phyloP scores from a whole-genome alignment of 768 basidiomycete species.

The Pilatotrama ljubarskyi region DNA sequence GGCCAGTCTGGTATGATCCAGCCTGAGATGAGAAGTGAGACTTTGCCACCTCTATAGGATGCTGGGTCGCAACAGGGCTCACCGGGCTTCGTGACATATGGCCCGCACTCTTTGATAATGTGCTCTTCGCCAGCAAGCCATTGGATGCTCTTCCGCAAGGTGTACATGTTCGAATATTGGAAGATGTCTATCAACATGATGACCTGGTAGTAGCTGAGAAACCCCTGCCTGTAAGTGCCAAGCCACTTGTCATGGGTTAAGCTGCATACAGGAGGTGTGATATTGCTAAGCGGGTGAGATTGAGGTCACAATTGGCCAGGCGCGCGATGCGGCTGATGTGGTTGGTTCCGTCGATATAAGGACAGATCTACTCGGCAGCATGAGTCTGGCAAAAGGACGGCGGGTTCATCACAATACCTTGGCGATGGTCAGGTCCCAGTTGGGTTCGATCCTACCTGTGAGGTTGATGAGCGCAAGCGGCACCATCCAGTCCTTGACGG shows the following conservation, averaged over 20 bases:
- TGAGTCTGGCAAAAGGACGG: not conserved
- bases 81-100: constrained; percentile 85
- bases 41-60: not conserved
- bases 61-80: not conserved
- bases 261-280: constrained; percentile 78
- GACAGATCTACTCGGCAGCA: constrained; percentile 54
- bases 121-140: constrained; percentile 84
- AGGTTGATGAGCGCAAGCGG: constrained; percentile 88
- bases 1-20: constrained; percentile 81
- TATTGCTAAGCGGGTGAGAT: constrained; percentile 81
- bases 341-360: constrained; percentile 86
- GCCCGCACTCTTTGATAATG: constrained; percentile 88
- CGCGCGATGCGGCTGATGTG: constrained; percentile 91
- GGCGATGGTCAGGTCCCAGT: constrained; percentile 95
- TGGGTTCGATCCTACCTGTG: constrained; percentile 76
- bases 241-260: not conserved
- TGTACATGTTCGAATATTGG: constrained; percentile 98
- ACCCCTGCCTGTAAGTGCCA: not conserved
- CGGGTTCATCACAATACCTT: constrained; percentile 50
- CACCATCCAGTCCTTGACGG: constrained; percentile 93
- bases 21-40: constrained; percentile 37
- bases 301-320: constrained; percentile 84
- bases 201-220: constrained; percentile 85
- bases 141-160: constrained; percentile 80
- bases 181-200: constrained; percentile 97